phyloP scores from a whole-genome alignment of 2,329 filamentous ascomycete genomes.

The Cladorrhinum sp. region DNA sequence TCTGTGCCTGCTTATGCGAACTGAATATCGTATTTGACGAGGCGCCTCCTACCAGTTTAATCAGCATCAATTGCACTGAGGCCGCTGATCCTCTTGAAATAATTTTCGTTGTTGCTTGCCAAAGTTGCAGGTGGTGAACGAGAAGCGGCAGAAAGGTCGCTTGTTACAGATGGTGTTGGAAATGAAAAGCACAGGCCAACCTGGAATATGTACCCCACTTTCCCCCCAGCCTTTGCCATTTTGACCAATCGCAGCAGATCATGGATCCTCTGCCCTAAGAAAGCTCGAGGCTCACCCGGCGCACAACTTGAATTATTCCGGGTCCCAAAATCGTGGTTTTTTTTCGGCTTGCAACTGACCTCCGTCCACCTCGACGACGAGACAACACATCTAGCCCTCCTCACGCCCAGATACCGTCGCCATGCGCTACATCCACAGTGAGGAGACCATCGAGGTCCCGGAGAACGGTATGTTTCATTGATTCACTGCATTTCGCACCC shows the following conservation, averaged over 20 bases:
- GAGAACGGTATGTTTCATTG: conserved; percentile 77
- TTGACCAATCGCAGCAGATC: conserved; percentile 18
- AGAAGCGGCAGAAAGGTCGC: background rate
- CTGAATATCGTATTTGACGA: background rate
- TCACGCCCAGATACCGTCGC: conserved; percentile 47
- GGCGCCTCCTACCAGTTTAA: background rate
- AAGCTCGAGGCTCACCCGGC: conserved; percentile 22
- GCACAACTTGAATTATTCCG: conserved; percentile 33
- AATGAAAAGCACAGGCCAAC: conserved; percentile 10
- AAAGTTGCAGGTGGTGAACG: background rate
- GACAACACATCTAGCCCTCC: conserved; percentile 32
- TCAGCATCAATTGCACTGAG: background rate
- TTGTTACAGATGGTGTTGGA: background rate
- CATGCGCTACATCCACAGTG: conserved; percentile 99
- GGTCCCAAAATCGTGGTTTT: conserved; percentile 30
- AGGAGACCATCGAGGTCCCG: conserved; percentile 92
- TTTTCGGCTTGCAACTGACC: conserved; percentile 26
- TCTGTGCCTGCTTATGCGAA: background rate
- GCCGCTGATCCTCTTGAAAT: background rate
- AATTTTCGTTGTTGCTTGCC: background rate
- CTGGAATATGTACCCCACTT: conserved; percentile 11
- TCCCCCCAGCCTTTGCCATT: conserved; percentile 14
- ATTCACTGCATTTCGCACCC: conserved; percentile 16
- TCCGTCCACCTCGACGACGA: conserved; percentile 31
- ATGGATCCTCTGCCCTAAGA: conserved; percentile 25